Evolutionary conservation across 2,329 filamentous ascomycete genomes (phyloP), one percentile per base, ranked within the genome.

Genomic region (Zasmidium citrigriseum): DNA sequence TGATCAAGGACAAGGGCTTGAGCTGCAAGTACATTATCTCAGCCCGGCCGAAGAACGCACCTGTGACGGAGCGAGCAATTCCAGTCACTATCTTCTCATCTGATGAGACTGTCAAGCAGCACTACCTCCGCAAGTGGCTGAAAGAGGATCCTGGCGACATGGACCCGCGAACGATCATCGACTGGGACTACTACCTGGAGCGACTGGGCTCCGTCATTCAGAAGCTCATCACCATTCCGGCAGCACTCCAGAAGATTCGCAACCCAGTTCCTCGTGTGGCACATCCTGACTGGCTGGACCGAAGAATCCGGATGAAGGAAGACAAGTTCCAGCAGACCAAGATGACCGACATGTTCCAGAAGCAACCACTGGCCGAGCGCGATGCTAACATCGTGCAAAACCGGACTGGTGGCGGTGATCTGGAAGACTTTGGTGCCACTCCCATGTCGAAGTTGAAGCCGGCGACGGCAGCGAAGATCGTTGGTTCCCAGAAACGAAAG

Each of bases 1-100:
- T 99, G 96, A 88, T 97, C 69, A 99, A 99, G 72, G 96, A 99
- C 77, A 99, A 98, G 76, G 95, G 95, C 2, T 76, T 99, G 67
- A 99, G 99, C 79, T 99, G 95, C 87, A 98, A 98, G 77, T 99
- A 98, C 75, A 97, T 99, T 73, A 97, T 99, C 70, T 96, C 93
- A 52, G 84, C 91, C 14, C 86, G 84, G 63, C 95, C 95, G 3
- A 90, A 87, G 70, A 90, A 90, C 70, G 91, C 93, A 0, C 93
- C 95, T 1, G 93, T 99, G 61, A 99, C 95, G 0, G 96, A 99
- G 66, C 85, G 95, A 68, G 95, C 95, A 21, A 85, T 99, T 59
- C 95, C 95, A 0, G 92, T 99, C 4, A 92, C 95, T 20, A 99
- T 99, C 61, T 98, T 99, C 75, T 97, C 95, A 0, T 92, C 95